These are phyloP conservation scores for Suhomyces vadensis DNA, from an alignment of 805 yeast species.

Conservation along the genomic window DNA sequence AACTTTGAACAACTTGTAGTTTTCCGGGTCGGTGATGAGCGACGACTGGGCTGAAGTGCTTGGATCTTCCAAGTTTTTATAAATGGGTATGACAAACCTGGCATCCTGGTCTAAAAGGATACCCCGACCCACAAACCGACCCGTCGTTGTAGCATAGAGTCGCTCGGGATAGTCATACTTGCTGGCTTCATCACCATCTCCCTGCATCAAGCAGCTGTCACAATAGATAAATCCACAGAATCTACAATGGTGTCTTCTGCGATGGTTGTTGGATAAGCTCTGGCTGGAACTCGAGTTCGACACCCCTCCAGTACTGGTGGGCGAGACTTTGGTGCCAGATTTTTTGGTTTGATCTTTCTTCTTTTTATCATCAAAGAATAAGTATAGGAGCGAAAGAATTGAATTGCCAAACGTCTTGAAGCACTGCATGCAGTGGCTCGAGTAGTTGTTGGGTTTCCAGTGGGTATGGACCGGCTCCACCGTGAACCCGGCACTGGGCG, in stretches of 20 bases:
- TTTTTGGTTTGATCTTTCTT: conserved; percentile 1
- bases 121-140: conserved; percentile 15
- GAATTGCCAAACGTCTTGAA: conserved; percentile 33
- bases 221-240: conserved; percentile 54
- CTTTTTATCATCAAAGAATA: conserved; percentile 8
- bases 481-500: conserved; percentile 2
- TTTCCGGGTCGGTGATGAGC: conserved; percentile 7
- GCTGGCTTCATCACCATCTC: conserved; percentile 12
- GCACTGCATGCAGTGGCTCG: conserved; percentile 46
- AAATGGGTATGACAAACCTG: conserved; percentile 39
- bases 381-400: conserved; percentile 11
- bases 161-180: conserved; percentile 5
- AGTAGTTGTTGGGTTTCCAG: conserved; percentile 50
- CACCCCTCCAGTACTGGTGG: neutral
- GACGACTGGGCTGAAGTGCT: conserved; percentile 9
- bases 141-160: conserved; percentile 9
- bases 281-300: neutral
- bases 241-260: conserved; percentile 49
- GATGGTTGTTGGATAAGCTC: neutral
- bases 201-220: conserved; percentile 17
- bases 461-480: conserved; percentile 52
- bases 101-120: conserved; percentile 26
- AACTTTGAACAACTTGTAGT: conserved; percentile 29
- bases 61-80: conserved; percentile 19
- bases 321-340: neutral